These are phyloP conservation scores for Hansenula sp. DNA, from an alignment of 1,139 yeast genomes.

Conservation along the genomic window DNA sequence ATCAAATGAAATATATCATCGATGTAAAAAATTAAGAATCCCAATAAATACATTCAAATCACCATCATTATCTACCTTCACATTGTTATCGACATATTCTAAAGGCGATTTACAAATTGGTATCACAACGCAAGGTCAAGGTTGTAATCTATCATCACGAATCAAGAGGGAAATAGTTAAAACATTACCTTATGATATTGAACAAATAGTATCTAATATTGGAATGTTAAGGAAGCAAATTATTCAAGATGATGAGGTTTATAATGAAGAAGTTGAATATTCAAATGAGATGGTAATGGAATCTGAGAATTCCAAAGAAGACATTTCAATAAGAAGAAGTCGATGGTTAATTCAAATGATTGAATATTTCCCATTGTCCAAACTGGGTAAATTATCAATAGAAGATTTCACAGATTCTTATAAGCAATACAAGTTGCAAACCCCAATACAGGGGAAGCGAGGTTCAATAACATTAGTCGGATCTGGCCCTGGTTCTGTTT, in stretches of 20 bases:
- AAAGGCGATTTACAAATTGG: conserved; percentile 82
- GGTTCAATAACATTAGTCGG: conserved; percentile 82
- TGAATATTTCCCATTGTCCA: conserved; percentile 78
- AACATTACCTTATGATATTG: conserved; percentile 66
- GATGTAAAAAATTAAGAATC: conserved; percentile 60
- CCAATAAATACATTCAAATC: conserved; percentile 81
- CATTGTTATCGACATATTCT: conserved; percentile 65
- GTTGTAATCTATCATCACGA: conserved; percentile 81
- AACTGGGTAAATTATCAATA: conserved; percentile 53
- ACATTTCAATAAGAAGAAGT: conserved; percentile 56
- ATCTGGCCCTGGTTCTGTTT: conserved; percentile 90
- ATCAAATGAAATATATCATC: conserved; percentile 38
- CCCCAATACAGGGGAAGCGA: conserved; percentile 7
- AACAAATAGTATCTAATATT: conserved; percentile 61
- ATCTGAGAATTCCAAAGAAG: conserved; percentile 45
- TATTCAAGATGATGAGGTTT: conserved; percentile 44
- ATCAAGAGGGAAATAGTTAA: conserved; percentile 71
- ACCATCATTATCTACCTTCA: conserved; percentile 69
- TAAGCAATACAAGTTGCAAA: conserved; percentile 10
- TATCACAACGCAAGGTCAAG: conserved; percentile 83
- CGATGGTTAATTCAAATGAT: conserved; percentile 89
- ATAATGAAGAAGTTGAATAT: conserved; percentile 8
- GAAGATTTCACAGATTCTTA: conserved; percentile 52
- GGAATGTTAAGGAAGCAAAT: conserved; percentile 61
- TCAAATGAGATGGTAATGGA: conserved; percentile 20